Evolutionary conservation across 345 rosid genomes (phyloP).

Genomic region (Eucalyptus regnans): DNA sequence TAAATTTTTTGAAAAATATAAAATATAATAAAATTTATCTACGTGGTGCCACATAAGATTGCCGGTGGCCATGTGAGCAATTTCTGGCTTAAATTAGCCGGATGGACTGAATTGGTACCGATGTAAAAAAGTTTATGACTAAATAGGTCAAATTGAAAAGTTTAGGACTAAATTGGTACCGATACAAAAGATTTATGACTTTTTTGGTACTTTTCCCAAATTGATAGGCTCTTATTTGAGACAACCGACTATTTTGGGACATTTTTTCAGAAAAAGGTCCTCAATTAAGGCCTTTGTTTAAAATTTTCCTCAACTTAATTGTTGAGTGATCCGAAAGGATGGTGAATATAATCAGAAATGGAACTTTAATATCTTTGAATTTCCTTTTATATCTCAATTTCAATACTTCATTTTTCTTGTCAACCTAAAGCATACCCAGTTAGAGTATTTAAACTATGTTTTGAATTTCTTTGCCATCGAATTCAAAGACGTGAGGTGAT

Average conservation of each 20-base stretch:
- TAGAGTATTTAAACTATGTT: neutral
- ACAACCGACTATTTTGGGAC: neutral
- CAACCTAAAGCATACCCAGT: neutral
- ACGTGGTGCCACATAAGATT: too few species aligned
- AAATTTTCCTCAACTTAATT: neutral
- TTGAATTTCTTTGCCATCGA: neutral
- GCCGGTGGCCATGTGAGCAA: too few species aligned
- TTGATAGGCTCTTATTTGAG: too few species aligned
- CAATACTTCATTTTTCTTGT: neutral
- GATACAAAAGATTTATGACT: too few species aligned
- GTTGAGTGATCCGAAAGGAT: neutral
- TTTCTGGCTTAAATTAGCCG: too few species aligned
- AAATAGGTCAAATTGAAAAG: too few species aligned
- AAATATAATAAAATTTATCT: too few species aligned
- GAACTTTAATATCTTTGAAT: neutral
- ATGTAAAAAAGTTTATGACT: too few species aligned
- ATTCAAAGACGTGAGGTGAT: neutral
- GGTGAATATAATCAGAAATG: neutral
- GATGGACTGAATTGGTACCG: too few species aligned
- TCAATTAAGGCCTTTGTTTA: neutral
- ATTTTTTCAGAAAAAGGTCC: neutral
- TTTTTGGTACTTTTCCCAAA: too few species aligned
- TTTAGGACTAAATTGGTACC: too few species aligned
- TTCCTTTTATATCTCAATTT: neutral
- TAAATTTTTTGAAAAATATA: too few species aligned